Base-by-base conservation (phyloP, 257 asterid genomes). In the Fraxinus excelsior region DNA sequence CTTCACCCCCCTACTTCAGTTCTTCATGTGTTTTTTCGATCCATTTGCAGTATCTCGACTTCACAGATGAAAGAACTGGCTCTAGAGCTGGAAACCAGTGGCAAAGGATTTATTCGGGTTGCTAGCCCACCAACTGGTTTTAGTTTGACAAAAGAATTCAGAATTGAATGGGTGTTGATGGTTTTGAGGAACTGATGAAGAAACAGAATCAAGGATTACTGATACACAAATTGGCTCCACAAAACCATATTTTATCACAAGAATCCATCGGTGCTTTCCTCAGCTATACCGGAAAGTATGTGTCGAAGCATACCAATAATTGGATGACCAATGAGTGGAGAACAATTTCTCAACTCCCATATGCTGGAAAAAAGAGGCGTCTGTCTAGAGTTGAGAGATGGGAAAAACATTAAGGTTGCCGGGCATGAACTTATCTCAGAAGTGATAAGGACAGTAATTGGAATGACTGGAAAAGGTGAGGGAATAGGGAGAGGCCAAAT, bases 221-320 rank as follows among this genome's bases (percentile, higher is more conserved):
- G 31, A 58, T 6, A 58, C 66, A 58, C 29, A 58, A 56, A 56
- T 58, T 58, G 66, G 66, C 66, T n/a, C 66, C 66, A 58, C 31
- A 58, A 58, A 58, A 58, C 66, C 29, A 58, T 58, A 58, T 58
- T 58, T 8, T 58, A 21, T 58, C 31, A 7, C 31, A 58, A 7
- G 18, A 58, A 58, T 58, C 31, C 29, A 58, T 58, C 16, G 66
- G 66, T n/a, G 66, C 66, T 58, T 58, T 58, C 66, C 66, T 58
- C 66, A 58, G 31, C 28, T 31, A 58, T 58, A 58, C 66, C 21
- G 14, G 31, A 58, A 23, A 58, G 28, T n/a, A n/a, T 23, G 29
- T 58, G 66, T 58, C 28, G 31, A 58, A 28, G 66, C 66, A 58
- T 58, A 58, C 66, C 66, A 23, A 58, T 56, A n/a, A 58, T 58